Evolutionary conservation across 202 grass and related monocot genomes (phyloP), one percentile per base, ranked within the genome.

Genomic region (Hordeum pubiflorum): DNA sequence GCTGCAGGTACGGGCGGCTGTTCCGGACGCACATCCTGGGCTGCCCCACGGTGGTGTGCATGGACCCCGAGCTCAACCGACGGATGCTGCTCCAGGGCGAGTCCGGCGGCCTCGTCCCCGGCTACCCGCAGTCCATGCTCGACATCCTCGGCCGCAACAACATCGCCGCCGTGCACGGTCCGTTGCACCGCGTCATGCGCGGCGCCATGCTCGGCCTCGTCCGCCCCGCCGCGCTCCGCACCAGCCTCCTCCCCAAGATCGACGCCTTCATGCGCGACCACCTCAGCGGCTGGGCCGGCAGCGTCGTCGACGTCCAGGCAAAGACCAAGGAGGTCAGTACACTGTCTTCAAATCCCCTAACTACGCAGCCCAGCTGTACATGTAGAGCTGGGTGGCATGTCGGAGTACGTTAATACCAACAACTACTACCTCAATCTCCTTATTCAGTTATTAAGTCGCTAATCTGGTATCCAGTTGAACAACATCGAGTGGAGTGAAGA

Each of bases 21-120:
- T 97, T 94, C 88, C 75, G 93, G 79, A 91, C 94, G 31, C 94
- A 94, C 84, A 92, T 97, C 86, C 89, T 91, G 59, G 94, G 94
- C 2, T 94, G 92, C 79, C 94, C 94, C 40, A 97, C 92, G n/a
- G 92, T 97, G 38, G 87, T 94, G 57, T 92, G 86, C 84, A 97
- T 97, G 94, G 89, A 97, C 56, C 90, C 92, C 33, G 94, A 94
- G 71, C 81, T 94, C 10, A 97, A 93, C 76, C 88, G 91, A 3
- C 88, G 75, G 17, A 82, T 87, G 69, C 85, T 54, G 17, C 48
- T 97, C 7, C 72, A 80, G 52, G 89, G 89, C 76, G 90, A 97
- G 8, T 69, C 90, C 14, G 84, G 27, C 27, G 24, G 94, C 43
- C 83, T 94, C 20, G 63, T 97, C 17, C 94, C 94, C 13, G 94